phyloP scores from a whole-genome alignment of 768 basidiomycete species.

The Mycena galericulata region DNA sequence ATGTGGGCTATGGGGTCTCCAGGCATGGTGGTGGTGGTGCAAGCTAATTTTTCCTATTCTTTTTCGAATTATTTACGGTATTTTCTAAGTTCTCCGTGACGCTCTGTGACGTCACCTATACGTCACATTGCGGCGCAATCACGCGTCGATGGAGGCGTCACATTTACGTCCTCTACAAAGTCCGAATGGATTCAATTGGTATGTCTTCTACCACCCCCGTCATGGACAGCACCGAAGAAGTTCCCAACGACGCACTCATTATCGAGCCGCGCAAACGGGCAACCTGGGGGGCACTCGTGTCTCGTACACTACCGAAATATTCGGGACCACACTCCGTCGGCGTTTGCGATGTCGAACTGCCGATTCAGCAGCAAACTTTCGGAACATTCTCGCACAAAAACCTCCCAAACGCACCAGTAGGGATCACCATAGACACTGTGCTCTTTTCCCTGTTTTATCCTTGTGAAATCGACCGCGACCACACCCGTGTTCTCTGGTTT shows the following conservation, averaged over 20 bases:
- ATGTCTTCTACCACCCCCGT: neutral
- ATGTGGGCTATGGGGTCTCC: neutral
- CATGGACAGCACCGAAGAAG: neutral
- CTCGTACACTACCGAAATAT: conserved; percentile 3
- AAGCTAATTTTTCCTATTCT: neutral
- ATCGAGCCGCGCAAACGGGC: conserved; percentile 3
- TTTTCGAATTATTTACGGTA: neutral
- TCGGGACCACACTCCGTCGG: conserved; percentile 5
- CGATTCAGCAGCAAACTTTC: conserved; percentile 1
- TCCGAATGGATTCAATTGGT: too few relatives aligned
- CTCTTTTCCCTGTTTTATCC: conserved; percentile 8
- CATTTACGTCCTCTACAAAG: too few relatives aligned
- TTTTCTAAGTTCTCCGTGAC: neutral
- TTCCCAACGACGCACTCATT: conserved; percentile 8
- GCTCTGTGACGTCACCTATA: neutral
- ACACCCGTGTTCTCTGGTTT: conserved; percentile 3
- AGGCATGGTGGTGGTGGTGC: neutral
- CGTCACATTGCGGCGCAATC: neutral
- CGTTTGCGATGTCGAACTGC: conserved; percentile 5
- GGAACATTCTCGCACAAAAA: conserved; percentile 6
- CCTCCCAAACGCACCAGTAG: conserved; percentile 5
- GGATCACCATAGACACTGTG: conserved; percentile 5
- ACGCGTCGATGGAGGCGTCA: too few relatives aligned
- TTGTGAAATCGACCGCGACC: neutral
- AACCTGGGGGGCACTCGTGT: conserved; percentile 4